Evolutionary conservation across 2,329 filamentous ascomycete genomes (phyloP), one percentile per base, ranked within the genome.

Genomic region (Phaeoacremonium minimum): DNA sequence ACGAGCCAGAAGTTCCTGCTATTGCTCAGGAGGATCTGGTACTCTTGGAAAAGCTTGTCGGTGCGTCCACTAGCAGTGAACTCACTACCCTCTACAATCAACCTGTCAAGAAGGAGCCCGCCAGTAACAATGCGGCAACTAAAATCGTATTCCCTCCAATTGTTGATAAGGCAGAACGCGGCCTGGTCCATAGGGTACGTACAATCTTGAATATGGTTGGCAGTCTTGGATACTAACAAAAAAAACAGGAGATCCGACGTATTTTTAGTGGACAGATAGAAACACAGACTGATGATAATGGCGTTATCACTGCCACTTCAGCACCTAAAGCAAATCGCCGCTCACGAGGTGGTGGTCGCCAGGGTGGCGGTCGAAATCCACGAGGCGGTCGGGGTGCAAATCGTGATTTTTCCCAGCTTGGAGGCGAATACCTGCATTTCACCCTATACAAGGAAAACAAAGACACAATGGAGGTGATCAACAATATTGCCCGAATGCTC

Each of bases 381-480:
- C 22, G 22, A 2, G n/a, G 9, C 9, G 9, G 22, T n/a, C 9
- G 9, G 9, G 22, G 9, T 9, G 9, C 22, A 9, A 9, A 9
- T 9, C 22, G 22, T n/a, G 43, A 46, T 18, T 46, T 48, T 19
- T 18, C 32, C 35, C 44, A 45, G 47, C 51, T 40, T 42, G 58
- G 73, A n/a, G 87, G 85, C 14, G 83, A 89, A 33, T 93, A 87
- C 57, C 67, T 95, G 12, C 89, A 95, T 58, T 95, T 95, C 58
- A 91, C 87, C 1, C 71, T 96, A 35, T 94, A 91, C 75, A 96
- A 96, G 64, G 90, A 95, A 64, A 96, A 96, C 64, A 90, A 91
- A 55, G 90, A 96, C 56, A 96, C 90, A 2, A 94, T 95, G 86
- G 90, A 96, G 50, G 83, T 87, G 0, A 72, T 94, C 36, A 83